These are phyloP conservation scores for Lachancea lanzarotensis DNA, from an alignment of 805 yeast genomes.

Conservation along the genomic window DNA sequence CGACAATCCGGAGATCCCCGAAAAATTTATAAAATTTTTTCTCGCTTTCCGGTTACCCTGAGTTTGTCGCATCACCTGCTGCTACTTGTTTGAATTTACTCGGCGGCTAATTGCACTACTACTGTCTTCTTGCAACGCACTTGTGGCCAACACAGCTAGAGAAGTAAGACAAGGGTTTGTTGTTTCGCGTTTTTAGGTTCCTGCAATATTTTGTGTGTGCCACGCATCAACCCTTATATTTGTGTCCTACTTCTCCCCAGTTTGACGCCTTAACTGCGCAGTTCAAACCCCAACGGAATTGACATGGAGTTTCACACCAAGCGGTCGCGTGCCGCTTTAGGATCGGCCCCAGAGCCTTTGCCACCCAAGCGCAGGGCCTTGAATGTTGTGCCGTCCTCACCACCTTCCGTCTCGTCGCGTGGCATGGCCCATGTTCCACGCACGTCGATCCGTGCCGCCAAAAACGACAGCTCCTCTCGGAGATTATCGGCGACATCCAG, in stretches of 20 bases:
- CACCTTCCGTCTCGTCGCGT: neutral
- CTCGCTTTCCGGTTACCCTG: neutral
- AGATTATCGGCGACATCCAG: neutral
- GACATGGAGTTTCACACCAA: slow-evolving; percentile 20
- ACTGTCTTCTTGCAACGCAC: too few species aligned
- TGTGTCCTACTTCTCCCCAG: neutral
- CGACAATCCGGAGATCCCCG: neutral
- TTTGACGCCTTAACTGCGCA: slow-evolving; percentile 30
- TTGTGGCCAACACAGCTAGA: neutral
- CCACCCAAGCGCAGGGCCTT: slow-evolving; percentile 6
- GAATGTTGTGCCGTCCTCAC: neutral
- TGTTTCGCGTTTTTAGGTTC: too few species aligned
- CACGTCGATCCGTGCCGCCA: slow-evolving; percentile 1
- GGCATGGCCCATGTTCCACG: slow-evolving; percentile 6
- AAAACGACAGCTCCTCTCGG: neutral
- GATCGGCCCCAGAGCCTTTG: neutral
- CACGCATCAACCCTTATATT: neutral
- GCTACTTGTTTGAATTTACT: neutral
- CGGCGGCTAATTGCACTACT: too few species aligned
- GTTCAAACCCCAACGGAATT: slow-evolving; percentile 15
- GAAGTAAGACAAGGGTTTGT: too few species aligned
- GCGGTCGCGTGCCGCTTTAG: slow-evolving; percentile 17
- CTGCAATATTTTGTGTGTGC: neutral
- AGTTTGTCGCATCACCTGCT: too few species aligned
- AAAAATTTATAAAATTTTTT: neutral